These are phyloP conservation scores for Gleditsia sinensis DNA, from an alignment of 306 rosid genomes.

Conservation along the genomic window DNA sequence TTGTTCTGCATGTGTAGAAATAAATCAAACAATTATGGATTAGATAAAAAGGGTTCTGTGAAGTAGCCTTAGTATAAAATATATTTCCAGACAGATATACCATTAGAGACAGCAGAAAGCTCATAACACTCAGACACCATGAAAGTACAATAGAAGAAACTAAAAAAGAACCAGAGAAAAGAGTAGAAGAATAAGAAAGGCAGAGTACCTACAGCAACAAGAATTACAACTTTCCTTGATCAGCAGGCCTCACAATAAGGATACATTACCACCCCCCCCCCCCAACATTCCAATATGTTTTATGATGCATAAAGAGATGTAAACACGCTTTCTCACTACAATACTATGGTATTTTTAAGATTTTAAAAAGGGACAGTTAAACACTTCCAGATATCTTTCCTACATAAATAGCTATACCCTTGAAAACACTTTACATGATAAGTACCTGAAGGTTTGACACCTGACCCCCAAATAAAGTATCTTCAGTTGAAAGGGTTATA, in stretches of 20 bases:
- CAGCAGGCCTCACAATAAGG: not conserved
- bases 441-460: conserved; percentile 97
- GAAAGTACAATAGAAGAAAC: not conserved
- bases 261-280: too few relatives aligned
- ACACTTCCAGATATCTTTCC: conserved; percentile 9
- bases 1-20: conserved; percentile 11
- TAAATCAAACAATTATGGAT: not conserved
- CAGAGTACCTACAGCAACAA: not conserved
- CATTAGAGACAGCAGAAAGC: not conserved
- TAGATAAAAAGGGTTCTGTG: not conserved
- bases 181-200: too few relatives aligned
- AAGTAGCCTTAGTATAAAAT: not conserved
- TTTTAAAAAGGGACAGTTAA: conserved; percentile 1
- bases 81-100: not conserved
- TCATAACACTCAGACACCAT: not conserved
- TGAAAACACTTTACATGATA: conserved; percentile 12
- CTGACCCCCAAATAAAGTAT: conserved; percentile 91
- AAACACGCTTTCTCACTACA: not conserved
- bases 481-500: conserved; percentile 73
- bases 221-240: not conserved
- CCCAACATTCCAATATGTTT: not conserved
- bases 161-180: too few relatives aligned
- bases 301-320: not conserved
- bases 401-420: conserved; percentile 4
- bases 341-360: not conserved